phyloP scores from a whole-genome alignment of 78 protist genomes.

The Trichosphaerium sp. region DNA sequence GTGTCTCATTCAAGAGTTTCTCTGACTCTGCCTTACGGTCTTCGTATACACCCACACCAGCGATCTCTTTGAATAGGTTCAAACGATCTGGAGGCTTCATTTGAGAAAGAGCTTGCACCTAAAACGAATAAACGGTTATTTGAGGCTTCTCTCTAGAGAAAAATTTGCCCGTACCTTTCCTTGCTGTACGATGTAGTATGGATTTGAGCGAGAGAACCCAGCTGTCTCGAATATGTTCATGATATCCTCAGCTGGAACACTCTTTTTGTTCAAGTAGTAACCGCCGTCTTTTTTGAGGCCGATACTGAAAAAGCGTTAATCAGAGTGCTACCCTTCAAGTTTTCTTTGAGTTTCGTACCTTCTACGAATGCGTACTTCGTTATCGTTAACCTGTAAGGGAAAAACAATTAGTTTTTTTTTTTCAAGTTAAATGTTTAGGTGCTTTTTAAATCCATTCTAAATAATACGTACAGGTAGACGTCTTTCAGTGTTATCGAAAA shows the following conservation, averaged over 20 bases:
- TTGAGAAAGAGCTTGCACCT: conserved; percentile 56
- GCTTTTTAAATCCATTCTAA: neutral
- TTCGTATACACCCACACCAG: conserved; percentile 94
- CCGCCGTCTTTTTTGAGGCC: neutral
- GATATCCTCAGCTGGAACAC: no score
- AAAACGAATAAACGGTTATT: no score
- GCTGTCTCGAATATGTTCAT: conserved; percentile 86
- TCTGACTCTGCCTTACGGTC: conserved; percentile 64
- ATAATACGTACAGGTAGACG: conserved; percentile 71
- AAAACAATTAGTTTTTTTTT: conserved; percentile 85
- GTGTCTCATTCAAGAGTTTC: conserved; percentile 60
- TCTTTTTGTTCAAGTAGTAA: conserved; percentile 15
- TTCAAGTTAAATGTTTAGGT: neutral
- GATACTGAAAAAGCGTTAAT: neutral
- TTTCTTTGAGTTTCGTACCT: neutral
- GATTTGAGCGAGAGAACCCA: conserved; percentile 91
- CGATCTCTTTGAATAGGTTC: conserved; percentile 88
- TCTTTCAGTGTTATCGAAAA: conserved; percentile 86
- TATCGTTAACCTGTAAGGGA: conserved; percentile 2
- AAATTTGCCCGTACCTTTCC: no score
- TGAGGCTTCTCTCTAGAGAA: no score
- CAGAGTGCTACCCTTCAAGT: neutral
- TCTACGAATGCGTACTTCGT: neutral
- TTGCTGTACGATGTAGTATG: conserved; percentile 98
- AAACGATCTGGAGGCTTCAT: conserved; percentile 82